Conservation (phyloP, 148 eudicot species). For the Chenopodium quinoa region DNA sequence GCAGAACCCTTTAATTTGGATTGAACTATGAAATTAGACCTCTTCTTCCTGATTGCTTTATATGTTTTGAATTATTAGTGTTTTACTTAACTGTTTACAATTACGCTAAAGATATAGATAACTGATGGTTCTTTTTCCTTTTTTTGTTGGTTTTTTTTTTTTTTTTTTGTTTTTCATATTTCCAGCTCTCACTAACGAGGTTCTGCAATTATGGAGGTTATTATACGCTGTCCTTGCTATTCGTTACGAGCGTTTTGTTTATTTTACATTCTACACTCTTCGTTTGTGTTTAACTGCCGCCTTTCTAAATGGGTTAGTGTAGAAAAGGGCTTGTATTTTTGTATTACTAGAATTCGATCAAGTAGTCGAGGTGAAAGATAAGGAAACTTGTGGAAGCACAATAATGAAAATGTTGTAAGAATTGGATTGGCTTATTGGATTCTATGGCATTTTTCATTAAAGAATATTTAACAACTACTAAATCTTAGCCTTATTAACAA, state of each 20-base stretch:
- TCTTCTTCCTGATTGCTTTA: too few relatives aligned
- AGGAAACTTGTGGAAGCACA: not conserved
- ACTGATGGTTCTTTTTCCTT: too few relatives aligned
- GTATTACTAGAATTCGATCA: not conserved
- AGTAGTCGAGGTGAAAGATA: not conserved
- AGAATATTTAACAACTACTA: not conserved
- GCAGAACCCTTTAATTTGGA: too few relatives aligned
- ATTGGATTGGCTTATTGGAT: not conserved
- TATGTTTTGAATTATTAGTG: too few relatives aligned
- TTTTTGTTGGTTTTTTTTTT: too few relatives aligned
- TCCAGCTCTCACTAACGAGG: not conserved
- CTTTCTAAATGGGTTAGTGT: not conserved
- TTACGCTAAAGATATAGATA: too few relatives aligned
- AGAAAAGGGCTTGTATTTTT: not conserved
- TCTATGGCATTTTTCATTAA: not conserved
- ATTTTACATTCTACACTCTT: too few relatives aligned
- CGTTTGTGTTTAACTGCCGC: not conserved
- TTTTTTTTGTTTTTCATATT: too few relatives aligned
- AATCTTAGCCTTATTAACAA: too few relatives aligned
- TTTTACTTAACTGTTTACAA: too few relatives aligned
- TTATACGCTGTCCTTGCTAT: not conserved
- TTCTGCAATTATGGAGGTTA: conserved; percentile 23
- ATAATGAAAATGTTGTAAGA: not conserved
- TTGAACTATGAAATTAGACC: too few relatives aligned
- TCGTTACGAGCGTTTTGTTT: not conserved